Base-by-base conservation (phyloP, 108 stramenopile genomes). In the Aurantiochytrium sp. region DNA sequence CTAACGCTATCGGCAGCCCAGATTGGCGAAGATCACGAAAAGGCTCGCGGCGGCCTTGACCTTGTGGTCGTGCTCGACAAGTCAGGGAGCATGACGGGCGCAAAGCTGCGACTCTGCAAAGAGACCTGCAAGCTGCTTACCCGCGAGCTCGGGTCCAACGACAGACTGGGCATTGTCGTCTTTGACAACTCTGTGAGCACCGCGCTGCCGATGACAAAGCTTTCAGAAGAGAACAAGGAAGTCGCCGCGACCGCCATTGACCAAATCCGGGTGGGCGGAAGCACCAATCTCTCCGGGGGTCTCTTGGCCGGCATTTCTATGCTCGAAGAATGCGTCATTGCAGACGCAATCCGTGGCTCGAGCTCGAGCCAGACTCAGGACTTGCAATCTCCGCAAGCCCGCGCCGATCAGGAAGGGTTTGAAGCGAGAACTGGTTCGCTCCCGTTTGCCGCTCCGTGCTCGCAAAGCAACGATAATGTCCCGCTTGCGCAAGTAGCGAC, bases 11-110 rank as follows among this genome's bases (percentile, higher is more conserved):
- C 43, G 5, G 83, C 51, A 16, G 16, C 83, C 83, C n/a, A 25
- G 51, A 8, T 55, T 49, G 45, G 51, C 21, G 55, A 58, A 28
- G 88, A 88, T 18, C 58, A 88, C 28, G 91, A 87, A 28, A 89
- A 93, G 59, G 89, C 92, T 5, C 93, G 93, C 19, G 72, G 55
- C 55, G 55, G 55, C 55, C 14, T 95, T 5, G 95, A 95, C 72
- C 90, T 95, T 14, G 91, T 93, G 16, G 95, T 95, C 5, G 94
- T 91, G 12, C 60, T 95, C 44, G 95, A 95, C 91, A 88, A 93
- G 6, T 90, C 89, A 58, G 94, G 91, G 16, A 60, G 73, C 35
- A 94, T 94, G 93, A 8, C 55, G 59, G 88, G 94, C 18, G 28
- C 90, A 5, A 94, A 94, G 76, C 83, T 95, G 5, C 89, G 91